phyloP scores from a whole-genome alignment of 495 filamentous ascomycete species.

The Aspergillus asperescens region DNA sequence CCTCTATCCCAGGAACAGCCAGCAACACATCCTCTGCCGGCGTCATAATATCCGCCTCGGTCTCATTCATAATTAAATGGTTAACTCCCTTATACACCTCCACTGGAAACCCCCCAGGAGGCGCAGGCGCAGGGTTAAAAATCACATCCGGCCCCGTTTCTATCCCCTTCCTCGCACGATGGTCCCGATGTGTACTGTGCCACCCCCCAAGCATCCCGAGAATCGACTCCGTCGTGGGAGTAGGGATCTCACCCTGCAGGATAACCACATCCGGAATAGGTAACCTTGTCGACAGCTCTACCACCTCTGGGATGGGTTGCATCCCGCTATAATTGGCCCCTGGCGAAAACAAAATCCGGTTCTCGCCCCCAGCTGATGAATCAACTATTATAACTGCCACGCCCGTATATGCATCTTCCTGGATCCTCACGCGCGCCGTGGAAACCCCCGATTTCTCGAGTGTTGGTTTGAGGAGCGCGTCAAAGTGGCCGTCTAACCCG shows the following conservation, averaged over 20 bases:
- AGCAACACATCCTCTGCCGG: slow-evolving; percentile 34
- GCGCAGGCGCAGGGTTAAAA: slow-evolving; percentile 82
- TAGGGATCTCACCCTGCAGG: slow-evolving; percentile 84
- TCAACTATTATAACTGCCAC: slow-evolving; percentile 83
- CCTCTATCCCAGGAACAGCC: slow-evolving; percentile 33
- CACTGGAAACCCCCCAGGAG: slow-evolving; percentile 54
- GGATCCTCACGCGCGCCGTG: slow-evolving; percentile 44
- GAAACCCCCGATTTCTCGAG: slow-evolving; percentile 60
- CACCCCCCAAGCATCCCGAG: slow-evolving; percentile 38
- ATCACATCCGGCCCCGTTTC: slow-evolving; percentile 51
- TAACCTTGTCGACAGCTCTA: slow-evolving; percentile 31
- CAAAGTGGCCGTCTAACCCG: slow-evolving; percentile 45
- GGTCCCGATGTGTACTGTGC: slow-evolving; percentile 43
- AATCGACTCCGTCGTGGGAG: slow-evolving; percentile 63
- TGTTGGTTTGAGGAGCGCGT: slow-evolving; percentile 34
- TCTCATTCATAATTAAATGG: slow-evolving; percentile 87
- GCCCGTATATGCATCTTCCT: slow-evolving; percentile 59
- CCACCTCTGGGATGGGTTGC: slow-evolving; percentile 36
- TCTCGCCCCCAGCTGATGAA: slow-evolving; percentile 69
- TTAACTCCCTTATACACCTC: slow-evolving; percentile 63
- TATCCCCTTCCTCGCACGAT: slow-evolving; percentile 41
- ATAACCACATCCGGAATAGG: slow-evolving; percentile 62
- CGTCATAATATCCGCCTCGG: slow-evolving; percentile 71
- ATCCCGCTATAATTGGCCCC: slow-evolving; percentile 67
- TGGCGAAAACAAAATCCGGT: slow-evolving; percentile 75